Evolutionary conservation across 768 basidiomycete genomes (phyloP).

Genomic region (Hemileccinum impolitum): DNA sequence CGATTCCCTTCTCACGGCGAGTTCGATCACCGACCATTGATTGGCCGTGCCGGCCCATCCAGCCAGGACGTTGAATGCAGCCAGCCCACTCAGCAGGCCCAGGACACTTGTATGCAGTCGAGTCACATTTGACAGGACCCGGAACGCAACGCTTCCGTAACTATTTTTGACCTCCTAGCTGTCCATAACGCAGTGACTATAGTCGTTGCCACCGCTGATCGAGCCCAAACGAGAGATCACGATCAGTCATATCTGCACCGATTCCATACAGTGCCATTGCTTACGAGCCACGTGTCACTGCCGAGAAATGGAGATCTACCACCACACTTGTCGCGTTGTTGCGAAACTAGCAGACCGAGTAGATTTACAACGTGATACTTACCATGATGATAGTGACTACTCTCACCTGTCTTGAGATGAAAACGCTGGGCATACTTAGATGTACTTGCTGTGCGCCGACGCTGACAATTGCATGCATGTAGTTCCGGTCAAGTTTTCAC

Average conservation of each 20-base stretch:
- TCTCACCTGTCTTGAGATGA: background rate
- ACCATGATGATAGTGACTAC: background rate
- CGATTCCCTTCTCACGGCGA: conserved; percentile 19
- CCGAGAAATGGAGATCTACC: conserved; percentile 12
- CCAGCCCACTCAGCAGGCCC: background rate
- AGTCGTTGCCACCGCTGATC: conserved; percentile 21
- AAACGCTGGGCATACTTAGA: too few species aligned
- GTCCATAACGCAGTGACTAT: conserved; percentile 5
- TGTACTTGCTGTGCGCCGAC: conserved; percentile 18
- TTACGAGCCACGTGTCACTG: conserved; percentile 16
- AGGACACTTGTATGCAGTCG: conserved; percentile 3
- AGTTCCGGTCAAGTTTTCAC: conserved; percentile 18
- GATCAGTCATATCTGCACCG: conserved; percentile 12
- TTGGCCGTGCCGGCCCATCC: conserved; percentile 20
- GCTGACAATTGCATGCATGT: conserved; percentile 10
- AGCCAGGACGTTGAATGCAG: conserved; percentile 15
- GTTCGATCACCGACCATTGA: conserved; percentile 20
- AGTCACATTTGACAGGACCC: conserved; percentile 9
- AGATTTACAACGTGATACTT: background rate
- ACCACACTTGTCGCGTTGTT: conserved; percentile 14
- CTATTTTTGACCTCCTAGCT: conserved; percentile 17
- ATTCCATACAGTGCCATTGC: conserved; percentile 1
- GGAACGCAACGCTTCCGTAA: conserved; percentile 3
- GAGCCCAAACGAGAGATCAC: conserved; percentile 13
- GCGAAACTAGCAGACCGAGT: background rate